Evolutionary conservation across 345 rosid species (phyloP).

Genomic region (Murraya paniculata): DNA sequence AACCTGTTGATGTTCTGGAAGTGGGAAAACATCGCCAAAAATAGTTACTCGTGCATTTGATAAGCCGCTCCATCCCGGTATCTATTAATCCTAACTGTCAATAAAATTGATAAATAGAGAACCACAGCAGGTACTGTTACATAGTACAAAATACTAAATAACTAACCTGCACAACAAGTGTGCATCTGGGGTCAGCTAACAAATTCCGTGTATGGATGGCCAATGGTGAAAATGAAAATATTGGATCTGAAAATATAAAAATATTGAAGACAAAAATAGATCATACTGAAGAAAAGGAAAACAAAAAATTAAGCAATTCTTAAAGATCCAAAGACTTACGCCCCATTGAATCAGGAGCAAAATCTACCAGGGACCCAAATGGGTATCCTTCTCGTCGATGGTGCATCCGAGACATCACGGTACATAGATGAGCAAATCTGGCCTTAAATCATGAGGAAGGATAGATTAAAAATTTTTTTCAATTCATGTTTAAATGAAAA

Average conservation of each 20-base stretch:
- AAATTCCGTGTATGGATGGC: constrained; percentile 93
- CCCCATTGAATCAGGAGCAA: constrained; percentile 86
- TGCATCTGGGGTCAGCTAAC: constrained; percentile 88
- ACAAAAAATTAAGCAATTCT: not conserved
- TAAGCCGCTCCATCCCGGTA: constrained; percentile 98
- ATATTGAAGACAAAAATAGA: not conserved
- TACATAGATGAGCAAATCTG: constrained; percentile 95
- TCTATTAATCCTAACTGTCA: constrained; percentile 42
- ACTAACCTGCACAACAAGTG: constrained; percentile 94
- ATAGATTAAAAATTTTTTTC: not conserved
- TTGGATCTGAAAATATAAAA: constrained; percentile 59
- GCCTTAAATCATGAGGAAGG: constrained; percentile 51
- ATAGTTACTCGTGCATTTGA: constrained; percentile 96
- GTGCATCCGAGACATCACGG: constrained; percentile 97
- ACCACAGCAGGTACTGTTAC: not conserved
- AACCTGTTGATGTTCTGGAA: constrained; percentile 86
- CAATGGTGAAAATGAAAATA: constrained; percentile 92
- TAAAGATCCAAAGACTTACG: constrained; percentile 52
- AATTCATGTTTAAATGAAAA: not conserved
- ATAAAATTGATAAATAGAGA: constrained; percentile 22
- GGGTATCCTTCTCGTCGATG: constrained; percentile 97
- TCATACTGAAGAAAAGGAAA: not conserved
- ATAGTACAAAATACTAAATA: not conserved
- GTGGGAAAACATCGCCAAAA: constrained; percentile 90
- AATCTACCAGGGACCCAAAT: constrained; percentile 92